These are phyloP conservation scores for Colletotrichum salicis DNA, from an alignment of 2,329 filamentous ascomycete species.

Conservation along the genomic window DNA sequence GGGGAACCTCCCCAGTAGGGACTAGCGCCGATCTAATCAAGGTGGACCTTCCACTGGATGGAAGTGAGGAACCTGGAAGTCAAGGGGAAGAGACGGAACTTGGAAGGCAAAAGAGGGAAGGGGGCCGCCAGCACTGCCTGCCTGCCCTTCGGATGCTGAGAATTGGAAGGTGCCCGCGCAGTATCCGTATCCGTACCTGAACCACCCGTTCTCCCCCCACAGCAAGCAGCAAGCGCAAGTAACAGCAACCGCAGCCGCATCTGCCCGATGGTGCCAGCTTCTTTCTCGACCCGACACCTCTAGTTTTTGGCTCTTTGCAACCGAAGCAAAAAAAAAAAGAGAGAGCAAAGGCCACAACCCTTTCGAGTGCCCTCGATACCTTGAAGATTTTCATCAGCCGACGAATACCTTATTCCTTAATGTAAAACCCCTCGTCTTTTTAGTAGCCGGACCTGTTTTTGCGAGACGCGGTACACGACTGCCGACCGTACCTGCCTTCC, in stretches of 20 bases:
- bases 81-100: slow-evolving; percentile 2
- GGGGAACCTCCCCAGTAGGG: background rate
- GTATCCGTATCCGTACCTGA: background rate
- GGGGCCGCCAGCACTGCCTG: background rate
- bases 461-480: background rate
- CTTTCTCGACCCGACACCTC: slow-evolving; percentile 27
- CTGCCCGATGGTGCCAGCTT: slow-evolving; percentile 30
- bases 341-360: background rate
- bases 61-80: slow-evolving; percentile 9
- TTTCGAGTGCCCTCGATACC: background rate
- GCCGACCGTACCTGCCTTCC: background rate
- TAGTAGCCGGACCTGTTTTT: background rate
- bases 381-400: background rate
- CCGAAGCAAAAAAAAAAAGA: background rate
- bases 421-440: background rate
- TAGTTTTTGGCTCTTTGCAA: background rate
- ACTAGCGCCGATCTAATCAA: slow-evolving; percentile 23
- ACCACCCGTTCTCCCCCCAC: slow-evolving; percentile 1
- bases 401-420: background rate
- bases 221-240: background rate
- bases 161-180: slow-evolving; percentile 20
- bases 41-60: background rate
- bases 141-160: background rate
- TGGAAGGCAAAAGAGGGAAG: slow-evolving; percentile 13
- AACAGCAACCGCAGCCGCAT: slow-evolving; percentile 36